Evolutionary conservation across 768 basidiomycete genomes (phyloP).

Genomic region (Suillus placidus): DNA sequence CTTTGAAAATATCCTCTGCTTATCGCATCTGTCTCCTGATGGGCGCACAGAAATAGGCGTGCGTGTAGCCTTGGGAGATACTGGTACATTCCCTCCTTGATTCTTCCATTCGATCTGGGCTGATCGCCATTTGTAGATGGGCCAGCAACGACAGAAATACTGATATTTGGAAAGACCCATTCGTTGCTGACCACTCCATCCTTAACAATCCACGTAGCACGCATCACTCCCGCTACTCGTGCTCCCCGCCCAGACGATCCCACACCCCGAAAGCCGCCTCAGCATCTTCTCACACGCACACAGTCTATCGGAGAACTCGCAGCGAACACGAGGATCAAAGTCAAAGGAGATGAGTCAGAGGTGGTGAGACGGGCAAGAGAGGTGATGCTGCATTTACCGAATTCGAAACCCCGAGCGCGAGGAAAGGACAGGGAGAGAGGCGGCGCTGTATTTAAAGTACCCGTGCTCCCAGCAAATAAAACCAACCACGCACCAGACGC

Average conservation of each 20-base stretch:
- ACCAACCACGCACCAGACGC: constrained; percentile 18
- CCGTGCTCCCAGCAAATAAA: constrained; percentile 41
- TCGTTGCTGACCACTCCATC: constrained; percentile 16
- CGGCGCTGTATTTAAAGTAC: constrained; percentile 46
- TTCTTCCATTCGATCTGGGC: neutral
- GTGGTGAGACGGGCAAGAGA: constrained; percentile 25
- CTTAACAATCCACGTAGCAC: constrained; percentile 53
- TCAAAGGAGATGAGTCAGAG: constrained; percentile 33
- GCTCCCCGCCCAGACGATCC: constrained; percentile 76
- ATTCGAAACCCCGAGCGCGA: constrained; percentile 16
- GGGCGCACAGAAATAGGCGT: constrained; percentile 54
- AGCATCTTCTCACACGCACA: constrained; percentile 22
- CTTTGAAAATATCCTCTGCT: neutral
- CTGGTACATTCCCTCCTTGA: constrained; percentile 45
- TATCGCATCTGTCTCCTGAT: neutral
- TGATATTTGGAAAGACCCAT: constrained; percentile 49
- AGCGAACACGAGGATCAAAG: constrained; percentile 27
- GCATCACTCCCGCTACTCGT: constrained; percentile 49
- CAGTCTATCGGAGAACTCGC: constrained; percentile 20
- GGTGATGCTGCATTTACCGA: constrained; percentile 31
- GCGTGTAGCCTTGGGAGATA: constrained; percentile 71
- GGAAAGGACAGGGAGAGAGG: constrained; percentile 18
- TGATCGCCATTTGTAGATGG: constrained; percentile 45
- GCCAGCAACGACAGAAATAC: constrained; percentile 68
- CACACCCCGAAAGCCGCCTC: constrained; percentile 68